A percentile compares a stretch with the other conserved stretches of the same genome.
Conservation (phyloP, 148 eudicot species). For the Mesembryanthemum crystallinum region DNA sequence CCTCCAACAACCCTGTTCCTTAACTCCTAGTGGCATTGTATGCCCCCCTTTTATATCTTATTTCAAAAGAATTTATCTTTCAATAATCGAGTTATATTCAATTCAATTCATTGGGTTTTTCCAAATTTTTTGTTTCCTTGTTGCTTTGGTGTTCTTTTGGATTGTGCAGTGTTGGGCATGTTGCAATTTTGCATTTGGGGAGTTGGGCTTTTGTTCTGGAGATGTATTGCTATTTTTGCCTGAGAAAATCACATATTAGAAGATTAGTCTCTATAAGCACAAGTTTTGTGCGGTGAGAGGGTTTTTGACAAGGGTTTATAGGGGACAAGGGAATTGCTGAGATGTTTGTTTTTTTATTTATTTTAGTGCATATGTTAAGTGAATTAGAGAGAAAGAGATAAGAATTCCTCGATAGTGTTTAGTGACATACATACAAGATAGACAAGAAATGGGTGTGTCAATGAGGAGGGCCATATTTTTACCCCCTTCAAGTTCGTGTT, state of each 20-base stretch:
- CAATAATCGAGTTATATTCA: too few species aligned
- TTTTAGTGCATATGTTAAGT: neutral
- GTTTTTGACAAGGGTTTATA: neutral
- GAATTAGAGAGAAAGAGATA: neutral
- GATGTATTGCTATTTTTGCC: neutral
- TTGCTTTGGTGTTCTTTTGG: neutral
- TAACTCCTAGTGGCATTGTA: conserved; percentile 59
- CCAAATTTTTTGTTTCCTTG: neutral
- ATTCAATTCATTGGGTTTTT: neutral
- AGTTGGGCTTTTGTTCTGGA: neutral
- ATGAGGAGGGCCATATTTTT: neutral
- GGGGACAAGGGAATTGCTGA: neutral
- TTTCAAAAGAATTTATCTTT: neutral
- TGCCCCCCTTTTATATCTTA: conserved; percentile 9
- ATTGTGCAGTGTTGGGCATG: neutral
- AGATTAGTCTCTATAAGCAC: neutral
- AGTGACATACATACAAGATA: too few species aligned
- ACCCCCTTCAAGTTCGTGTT: neutral
- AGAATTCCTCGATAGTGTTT: neutral
- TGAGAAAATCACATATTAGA: neutral
- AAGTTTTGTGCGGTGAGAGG: neutral
- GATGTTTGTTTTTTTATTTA: neutral
- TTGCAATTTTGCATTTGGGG: neutral
- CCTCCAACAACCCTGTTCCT: conserved; percentile 49
- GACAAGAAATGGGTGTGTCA: neutral